Base-by-base conservation (phyloP, 2,329 filamentous ascomycete genomes). In the Colletotrichum falcatum region DNA sequence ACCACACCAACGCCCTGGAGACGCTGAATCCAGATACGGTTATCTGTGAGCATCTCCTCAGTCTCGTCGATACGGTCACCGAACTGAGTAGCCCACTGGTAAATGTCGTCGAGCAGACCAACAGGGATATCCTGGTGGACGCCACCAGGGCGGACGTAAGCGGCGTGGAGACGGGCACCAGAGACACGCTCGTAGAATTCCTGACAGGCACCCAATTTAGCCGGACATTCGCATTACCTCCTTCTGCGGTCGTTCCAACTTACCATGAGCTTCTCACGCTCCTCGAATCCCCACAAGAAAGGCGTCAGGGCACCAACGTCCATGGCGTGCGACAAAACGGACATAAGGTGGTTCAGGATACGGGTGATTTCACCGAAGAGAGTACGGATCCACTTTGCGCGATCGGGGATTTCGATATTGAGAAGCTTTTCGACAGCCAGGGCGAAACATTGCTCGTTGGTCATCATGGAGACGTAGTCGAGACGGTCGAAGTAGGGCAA, bases 401-500 rank as follows among this genome's bases (percentile, higher is more conserved):
- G 89, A 74, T 96, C 92, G 30, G 96, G 96, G 74, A 99, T 93
- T 81, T 99, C 97, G 74, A 99, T 87, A 83, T 99, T 99, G 78
- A 99, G 87, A 72, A 99, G 88, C 88, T 99, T 99, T 89, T 99
- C 96, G 66, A 98, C 95, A 26, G 94, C 96, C 75, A 99, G 88
- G 46, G 94, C 90, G 83, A 94, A 99, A 80, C 94, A 97, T 85
- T 99, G 96, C 88, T 99, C 96, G 83, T 99, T 99, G 78, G 96
- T 99, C 96, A 99, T 99, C 97, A 99, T 99, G 78, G 94, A 98
- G 76, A 98, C 95, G 83, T 99, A 99, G 84, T 99, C 96, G 82
- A 99, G 88, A 77, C 96, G 94, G 85, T 99, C 96, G 81, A 99
- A 99, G 87, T 99, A 99, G 66, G 96, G 96, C 79, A 99, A 87